Percentiles rank a stretch among this genome's conserved stretches.
phyloP scores from a whole-genome alignment of 2,329 filamentous ascomycete genomes.

The Plenodomus biglobosus region DNA sequence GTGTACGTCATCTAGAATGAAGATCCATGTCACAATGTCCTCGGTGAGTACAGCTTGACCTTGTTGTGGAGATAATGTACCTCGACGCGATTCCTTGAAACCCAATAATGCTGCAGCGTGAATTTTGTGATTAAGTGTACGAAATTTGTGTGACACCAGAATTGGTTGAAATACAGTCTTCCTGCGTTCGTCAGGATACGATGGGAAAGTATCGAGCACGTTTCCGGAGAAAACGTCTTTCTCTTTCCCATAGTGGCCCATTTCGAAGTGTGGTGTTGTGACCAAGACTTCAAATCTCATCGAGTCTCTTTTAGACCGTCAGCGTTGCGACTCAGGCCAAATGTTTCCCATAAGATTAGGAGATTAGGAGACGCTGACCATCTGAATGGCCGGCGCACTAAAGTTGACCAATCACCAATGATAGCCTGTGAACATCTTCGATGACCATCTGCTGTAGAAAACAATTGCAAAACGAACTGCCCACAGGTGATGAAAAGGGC shows the following conservation, averaged over 20 bases:
- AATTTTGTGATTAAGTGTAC: too few species aligned
- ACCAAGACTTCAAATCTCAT: conserved; percentile 11
- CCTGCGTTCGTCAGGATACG: too few species aligned
- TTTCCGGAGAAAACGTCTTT: background rate
- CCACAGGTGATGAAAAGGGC: conserved; percentile 9
- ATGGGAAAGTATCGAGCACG: too few species aligned
- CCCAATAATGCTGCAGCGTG: too few species aligned
- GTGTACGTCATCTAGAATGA: too few species aligned
- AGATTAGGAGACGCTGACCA: background rate
- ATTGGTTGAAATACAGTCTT: too few species aligned
- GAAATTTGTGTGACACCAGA: too few species aligned
- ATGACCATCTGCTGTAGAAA: conserved; percentile 13
- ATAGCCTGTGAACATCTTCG: conserved; percentile 10
- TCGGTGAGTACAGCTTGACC: too few species aligned
- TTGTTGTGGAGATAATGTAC: too few species aligned
- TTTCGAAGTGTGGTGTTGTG: conserved; percentile 11
- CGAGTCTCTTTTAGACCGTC: background rate
- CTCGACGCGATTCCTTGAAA: too few species aligned
- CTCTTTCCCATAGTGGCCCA: background rate
- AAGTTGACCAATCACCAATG: conserved; percentile 3
- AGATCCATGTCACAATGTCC: too few species aligned
- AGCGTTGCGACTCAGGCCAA: background rate
- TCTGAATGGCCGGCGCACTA: background rate
- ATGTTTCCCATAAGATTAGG: too few species aligned
- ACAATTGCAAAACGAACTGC: conserved; percentile 11